Evolutionary conservation across 192 early-diverging fungal genomes (phyloP), one percentile per base, ranked within the genome.

Genomic region (Pilaira anomala): DNA sequence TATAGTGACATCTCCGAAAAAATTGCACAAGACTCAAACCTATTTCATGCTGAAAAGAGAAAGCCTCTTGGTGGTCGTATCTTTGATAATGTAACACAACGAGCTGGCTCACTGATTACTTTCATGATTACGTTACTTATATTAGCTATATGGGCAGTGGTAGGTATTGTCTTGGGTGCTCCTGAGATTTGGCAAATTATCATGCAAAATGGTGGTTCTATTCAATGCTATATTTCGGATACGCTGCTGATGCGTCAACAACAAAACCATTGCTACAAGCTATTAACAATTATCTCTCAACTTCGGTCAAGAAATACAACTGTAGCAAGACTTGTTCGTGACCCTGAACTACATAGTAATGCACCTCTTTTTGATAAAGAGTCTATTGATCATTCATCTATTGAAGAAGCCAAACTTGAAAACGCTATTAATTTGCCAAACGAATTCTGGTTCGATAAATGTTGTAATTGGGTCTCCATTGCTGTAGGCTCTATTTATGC

Each of bases 211-310:
- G 52, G 25, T 18, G 21, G 52, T 39, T 53, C 64, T n/a, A 66
- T 66, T 33, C 64, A 55, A 28, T 55, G 64, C 8, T 66, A 66
- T 44, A 48, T 66, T 1, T 66, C 42, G 14, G 64, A 66, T 57
- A 55, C 64, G 0, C 64, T 66, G 24, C 41, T 66, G 11, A 66
- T 66, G 64, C 64, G 64, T 66, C 64, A 66, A 16, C 64, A 66
- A 14, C 44, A 55, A 44, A 66, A 46, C 19, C 42, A 54, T 30
- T 48, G 40, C 1, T 13, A 57, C 13, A 39, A 21, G n/a, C 33
- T 55, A 14, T 48, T 66, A 41, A 44, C 51, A 11, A 53, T 66
- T 12, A 18, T 54, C 21, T 53, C 55, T 2, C 39, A 41, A 45
- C 33, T 66, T 26, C 54, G 45, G 25, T 66, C 64, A 22, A 22